Base-by-base conservation (phyloP, 2,329 filamentous ascomycete species). In the Venturia effusa region DNA sequence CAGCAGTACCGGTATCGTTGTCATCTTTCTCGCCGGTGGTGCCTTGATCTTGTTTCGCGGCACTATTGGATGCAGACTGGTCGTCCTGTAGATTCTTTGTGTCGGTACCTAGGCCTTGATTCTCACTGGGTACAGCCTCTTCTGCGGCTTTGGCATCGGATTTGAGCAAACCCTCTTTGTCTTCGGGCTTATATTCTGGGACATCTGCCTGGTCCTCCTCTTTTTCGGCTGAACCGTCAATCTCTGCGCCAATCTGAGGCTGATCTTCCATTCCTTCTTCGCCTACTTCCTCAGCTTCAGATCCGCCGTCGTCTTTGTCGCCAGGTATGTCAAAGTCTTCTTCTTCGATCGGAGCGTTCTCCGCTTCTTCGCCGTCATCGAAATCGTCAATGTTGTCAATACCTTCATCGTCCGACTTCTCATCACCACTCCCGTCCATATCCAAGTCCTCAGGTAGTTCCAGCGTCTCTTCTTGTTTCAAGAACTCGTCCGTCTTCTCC, bases 371-470 rank as follows among this genome's bases (percentile, higher is more conserved):
- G 4, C 83, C 83, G 22, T 82, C 80, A 34, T 77, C 71, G 61
- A 84, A 79, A 40, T 84, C 81, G 40, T 84, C 81, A 13, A 59
- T 40, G 39, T 59, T 81, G 22, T 80, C 78, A 37, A 67, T 32
- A 19, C 48, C 64, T 30, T 68, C 66, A 30, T 60, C 43, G 15
- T 64, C 43, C 22, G 70, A 68, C 10, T 37, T 55, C 32, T 70
- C 71, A 60, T 83, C 79, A 39, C 84, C 83, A 34, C 89, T 79
- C 10, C 84, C 88, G 67, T 93, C 88, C 64, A 94, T 82, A 64
- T 95, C 87, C 81, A 97, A 88, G 67, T 96, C 90, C 51, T 96
- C 92, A 0, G 92, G 92, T 27, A 96, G 79, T 57, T 92, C 91
- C 66, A 96, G 79, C 1, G 88, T 86, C 66, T 96, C 87, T 69